Conservation (phyloP, 257 asterid species). For the Jacaranda mimosifolia region DNA sequence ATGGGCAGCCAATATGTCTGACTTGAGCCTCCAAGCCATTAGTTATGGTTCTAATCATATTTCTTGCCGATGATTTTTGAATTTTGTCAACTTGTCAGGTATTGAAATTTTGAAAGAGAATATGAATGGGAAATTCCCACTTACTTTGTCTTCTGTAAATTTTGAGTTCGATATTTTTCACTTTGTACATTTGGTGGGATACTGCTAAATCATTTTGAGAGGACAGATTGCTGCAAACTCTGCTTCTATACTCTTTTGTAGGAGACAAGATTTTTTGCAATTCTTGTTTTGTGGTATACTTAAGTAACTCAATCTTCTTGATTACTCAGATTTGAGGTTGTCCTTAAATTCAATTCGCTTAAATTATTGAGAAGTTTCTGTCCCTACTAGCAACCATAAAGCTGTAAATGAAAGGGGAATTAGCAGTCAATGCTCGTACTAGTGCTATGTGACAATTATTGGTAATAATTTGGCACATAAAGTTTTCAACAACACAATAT, state of each 20-base stretch:
- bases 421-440: too few species aligned
- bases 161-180: background rate
- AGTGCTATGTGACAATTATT: background rate
- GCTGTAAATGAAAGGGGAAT: too few species aligned
- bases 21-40: conserved; percentile 74
- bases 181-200: too few species aligned
- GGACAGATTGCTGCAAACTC: too few species aligned
- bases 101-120: background rate
- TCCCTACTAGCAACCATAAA: too few species aligned
- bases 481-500: background rate
- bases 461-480: too few species aligned
- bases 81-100: conserved; percentile 2
- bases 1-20: conserved; percentile 89
- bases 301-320: background rate
- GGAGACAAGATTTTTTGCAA: background rate
- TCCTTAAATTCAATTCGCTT: too few species aligned
- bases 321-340: too few species aligned
- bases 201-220: background rate
- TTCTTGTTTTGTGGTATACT: background rate
- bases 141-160: conserved; percentile 25
- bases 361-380: too few species aligned
- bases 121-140: background rate
- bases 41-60: conserved; percentile 84
- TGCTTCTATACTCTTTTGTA: too few species aligned
- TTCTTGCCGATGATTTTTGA: conserved; percentile 53